A percentile compares a stretch with the other conserved stretches of the same genome.
These are phyloP conservation scores for Epichloe amarillans DNA, from an alignment of 2,329 filamentous ascomycete species.

Conservation along the genomic window DNA sequence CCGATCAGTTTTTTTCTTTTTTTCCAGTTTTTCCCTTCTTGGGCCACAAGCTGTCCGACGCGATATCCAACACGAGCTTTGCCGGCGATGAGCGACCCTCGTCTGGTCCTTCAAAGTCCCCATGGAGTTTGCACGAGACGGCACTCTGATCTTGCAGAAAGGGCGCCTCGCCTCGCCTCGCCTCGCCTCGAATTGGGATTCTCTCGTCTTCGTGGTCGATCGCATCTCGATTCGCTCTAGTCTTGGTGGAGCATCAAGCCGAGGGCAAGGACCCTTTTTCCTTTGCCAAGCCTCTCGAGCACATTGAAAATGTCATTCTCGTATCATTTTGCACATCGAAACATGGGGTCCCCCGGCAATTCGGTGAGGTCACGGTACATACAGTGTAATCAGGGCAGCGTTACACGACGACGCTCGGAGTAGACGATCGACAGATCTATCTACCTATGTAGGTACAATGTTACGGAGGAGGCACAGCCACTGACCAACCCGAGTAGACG, in stretches of 20 bases:
- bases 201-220: not conserved
- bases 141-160: not conserved
- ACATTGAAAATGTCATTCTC: not conserved
- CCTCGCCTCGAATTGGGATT: not conserved
- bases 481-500: no score
- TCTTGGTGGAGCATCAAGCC: not conserved
- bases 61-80: not conserved
- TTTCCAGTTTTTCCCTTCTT: no score
- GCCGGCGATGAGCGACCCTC: not conserved
- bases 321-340: not conserved
- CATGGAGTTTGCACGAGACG: not conserved
- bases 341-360: not conserved
- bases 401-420: not conserved
- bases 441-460: no score
- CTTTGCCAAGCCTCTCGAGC: not conserved
- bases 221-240: not conserved
- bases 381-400: not conserved
- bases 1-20: not conserved
- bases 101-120: no score
- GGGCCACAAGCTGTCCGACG: not conserved
- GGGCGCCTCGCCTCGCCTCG: not conserved
- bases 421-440: no score
- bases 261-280: not conserved
- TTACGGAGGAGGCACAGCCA: no score
- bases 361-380: not conserved